Evolutionary conservation across 2,329 filamentous ascomycete genomes (phyloP).

Genomic region (Ceratocystis cacaofunesta): DNA sequence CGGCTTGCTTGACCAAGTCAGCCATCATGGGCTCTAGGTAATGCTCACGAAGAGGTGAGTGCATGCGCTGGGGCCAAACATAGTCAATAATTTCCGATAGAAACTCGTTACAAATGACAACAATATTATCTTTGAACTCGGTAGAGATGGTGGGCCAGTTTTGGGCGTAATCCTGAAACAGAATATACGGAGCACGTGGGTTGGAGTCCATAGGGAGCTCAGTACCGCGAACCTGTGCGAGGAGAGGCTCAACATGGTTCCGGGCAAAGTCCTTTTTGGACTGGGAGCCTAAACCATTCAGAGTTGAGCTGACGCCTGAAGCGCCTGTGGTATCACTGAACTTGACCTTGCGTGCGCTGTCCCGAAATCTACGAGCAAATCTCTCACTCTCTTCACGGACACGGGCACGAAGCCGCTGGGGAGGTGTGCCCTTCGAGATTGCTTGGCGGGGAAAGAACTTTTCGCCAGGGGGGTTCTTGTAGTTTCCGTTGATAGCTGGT

Average conservation of each 20-base stretch:
- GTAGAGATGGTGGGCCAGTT: conserved; percentile 38
- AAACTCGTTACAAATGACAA: conserved; percentile 40
- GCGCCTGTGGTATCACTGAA: conserved; percentile 23
- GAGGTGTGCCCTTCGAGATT: conserved; percentile 34
- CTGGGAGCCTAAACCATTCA: conserved; percentile 22
- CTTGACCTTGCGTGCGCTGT: conserved; percentile 35
- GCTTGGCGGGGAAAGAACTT: conserved; percentile 37
- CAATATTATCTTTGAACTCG: conserved; percentile 40
- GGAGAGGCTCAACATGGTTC: conserved; percentile 34
- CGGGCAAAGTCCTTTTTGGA: conserved; percentile 35
- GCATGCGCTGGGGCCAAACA: conserved; percentile 37
- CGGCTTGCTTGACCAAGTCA: conserved; percentile 32
- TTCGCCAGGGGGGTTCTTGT: conserved; percentile 39
- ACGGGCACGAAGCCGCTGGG: conserved; percentile 36
- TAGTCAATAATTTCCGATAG: conserved; percentile 36
- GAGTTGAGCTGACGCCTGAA: conserved; percentile 20
- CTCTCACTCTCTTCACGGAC: conserved; percentile 38
- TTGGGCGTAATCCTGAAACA: conserved; percentile 38
- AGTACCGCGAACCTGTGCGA: conserved; percentile 37
- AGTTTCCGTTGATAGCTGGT: conserved; percentile 38
- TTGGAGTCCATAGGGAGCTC: conserved; percentile 39
- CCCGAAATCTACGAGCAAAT: conserved; percentile 34
- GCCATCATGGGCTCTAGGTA: conserved; percentile 37
- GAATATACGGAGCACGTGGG: conserved; percentile 37
- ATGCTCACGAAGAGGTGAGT: conserved; percentile 33